phyloP scores from a whole-genome alignment of 2,329 filamentous ascomycete species.

The Aureobasidium sp. region DNA sequence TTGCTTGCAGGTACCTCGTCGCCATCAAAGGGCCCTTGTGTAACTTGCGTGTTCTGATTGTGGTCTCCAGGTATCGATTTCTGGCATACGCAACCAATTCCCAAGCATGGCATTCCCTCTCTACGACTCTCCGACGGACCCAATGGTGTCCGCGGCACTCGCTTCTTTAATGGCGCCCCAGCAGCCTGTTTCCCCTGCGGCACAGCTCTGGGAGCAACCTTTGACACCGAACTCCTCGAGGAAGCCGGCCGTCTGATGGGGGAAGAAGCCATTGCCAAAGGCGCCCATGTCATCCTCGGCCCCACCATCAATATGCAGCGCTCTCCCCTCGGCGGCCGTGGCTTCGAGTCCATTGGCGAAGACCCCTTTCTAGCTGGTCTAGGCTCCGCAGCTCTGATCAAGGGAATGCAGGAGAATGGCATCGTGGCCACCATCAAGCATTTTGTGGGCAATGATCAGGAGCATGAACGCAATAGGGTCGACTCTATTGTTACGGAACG shows the following conservation, averaged over 20 bases:
- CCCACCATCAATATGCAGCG: conserved; percentile 78
- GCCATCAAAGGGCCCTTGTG: background rate
- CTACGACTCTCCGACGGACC: conserved; percentile 62
- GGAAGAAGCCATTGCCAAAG: conserved; percentile 64
- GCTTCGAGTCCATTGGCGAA: conserved; percentile 82
- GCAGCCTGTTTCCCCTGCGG: conserved; percentile 75
- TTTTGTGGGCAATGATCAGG: conserved; percentile 67
- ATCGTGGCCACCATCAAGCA: conserved; percentile 75
- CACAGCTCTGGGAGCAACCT: conserved; percentile 70
- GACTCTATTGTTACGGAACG: conserved; percentile 59
- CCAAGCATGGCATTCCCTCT: conserved; percentile 55
- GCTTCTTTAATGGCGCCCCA: conserved; percentile 57
- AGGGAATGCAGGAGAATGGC: conserved; percentile 62
- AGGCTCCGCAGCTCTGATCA: conserved; percentile 54
- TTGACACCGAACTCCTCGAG: conserved; percentile 64
- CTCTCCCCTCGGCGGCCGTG: conserved; percentile 73
- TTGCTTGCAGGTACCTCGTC: conserved; percentile 24
- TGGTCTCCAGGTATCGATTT: conserved; percentile 50
- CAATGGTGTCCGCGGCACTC: conserved; percentile 61
- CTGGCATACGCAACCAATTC: conserved; percentile 60
- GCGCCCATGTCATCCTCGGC: conserved; percentile 65
- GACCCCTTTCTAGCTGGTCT: conserved; percentile 73
- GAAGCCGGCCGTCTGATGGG: conserved; percentile 65
- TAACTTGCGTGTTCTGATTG: no score
- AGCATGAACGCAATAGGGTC: conserved; percentile 59